Percentiles rank a stretch among this genome's conserved stretches.
These are phyloP conservation scores for Sclerospora graminicola DNA, from an alignment of 352 stramenopile species.

Conservation along the genomic window DNA sequence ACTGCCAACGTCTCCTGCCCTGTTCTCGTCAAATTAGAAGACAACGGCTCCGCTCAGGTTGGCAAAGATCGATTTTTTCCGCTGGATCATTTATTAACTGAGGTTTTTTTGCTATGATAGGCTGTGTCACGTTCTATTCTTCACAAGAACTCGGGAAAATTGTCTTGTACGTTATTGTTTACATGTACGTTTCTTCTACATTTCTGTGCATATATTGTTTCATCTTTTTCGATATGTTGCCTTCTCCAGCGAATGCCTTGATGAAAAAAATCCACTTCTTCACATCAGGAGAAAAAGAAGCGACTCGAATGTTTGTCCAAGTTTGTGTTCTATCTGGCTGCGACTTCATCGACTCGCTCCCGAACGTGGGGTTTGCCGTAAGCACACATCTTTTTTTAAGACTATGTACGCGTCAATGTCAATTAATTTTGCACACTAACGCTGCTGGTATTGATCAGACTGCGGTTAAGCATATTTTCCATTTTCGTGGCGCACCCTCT, in stretches of 20 bases:
- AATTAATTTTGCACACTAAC: neutral
- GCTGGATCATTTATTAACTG: neutral
- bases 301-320: constrained; percentile 74
- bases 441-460: constrained; percentile 24
- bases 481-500: constrained; percentile 46
- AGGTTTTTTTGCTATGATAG: constrained; percentile 6
- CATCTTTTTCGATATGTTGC: neutral
- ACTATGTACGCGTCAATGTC: neutral
- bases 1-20: constrained; percentile 33
- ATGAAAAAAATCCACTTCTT: constrained; percentile 55
- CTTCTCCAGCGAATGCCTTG: constrained; percentile 32
- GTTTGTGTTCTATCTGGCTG: constrained; percentile 61
- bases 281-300: constrained; percentile 42
- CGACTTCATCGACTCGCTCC: constrained; percentile 68
- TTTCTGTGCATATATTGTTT: neutral
- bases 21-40: constrained; percentile 66
- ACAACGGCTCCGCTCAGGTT: constrained; percentile 45
- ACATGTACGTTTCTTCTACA: neutral
- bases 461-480: constrained; percentile 64
- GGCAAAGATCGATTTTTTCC: neutral
- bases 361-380: constrained; percentile 69
- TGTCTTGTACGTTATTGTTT: constrained; percentile 17
- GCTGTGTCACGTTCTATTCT: constrained; percentile 48
- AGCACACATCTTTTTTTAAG: constrained; percentile 1
- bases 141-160: constrained; percentile 26